Base-by-base conservation (phyloP, 2,329 filamentous ascomycete species). In the Eutypella sp. region DNA sequence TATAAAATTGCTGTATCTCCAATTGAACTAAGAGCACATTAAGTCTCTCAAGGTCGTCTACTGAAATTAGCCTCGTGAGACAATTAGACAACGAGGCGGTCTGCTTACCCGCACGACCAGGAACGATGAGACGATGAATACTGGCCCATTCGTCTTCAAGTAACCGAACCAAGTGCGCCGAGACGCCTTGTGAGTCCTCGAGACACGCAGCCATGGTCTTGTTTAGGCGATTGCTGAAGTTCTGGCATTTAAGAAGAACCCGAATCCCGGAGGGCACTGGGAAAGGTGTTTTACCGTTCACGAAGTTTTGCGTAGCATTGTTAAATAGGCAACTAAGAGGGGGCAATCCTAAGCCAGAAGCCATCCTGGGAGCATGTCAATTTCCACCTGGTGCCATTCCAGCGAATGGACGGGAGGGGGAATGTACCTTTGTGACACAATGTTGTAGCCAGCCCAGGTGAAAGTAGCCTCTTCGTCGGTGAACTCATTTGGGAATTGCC, bases 1-100 rank as follows among this genome's bases (percentile, higher is more conserved):
- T 73, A 62, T 78, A 78, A 59, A 73, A 78, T 1, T 66, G 61
- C 50, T 80, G 75, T 8, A 79, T 68, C 46, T 80, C 75, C n/a
- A 78, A 66, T 19, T 72, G 67, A 1, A 74, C 70, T 0, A 74
- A 66, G 3, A 78, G 58, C 8, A 75, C 60, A 41, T 73, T 72
- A 54, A 78, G 75, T 15, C 69, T 65, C 43, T 74, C 71, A 19
- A 74, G 58, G 33, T 76, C 74, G 44, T 75, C 52, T 54, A 3
- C 15, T 13, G 8, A 23, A 19, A 22, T 39, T 24, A 23, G 19
- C 5, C 4, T 39, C n/a, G n/a, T n/a, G n/a, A n/a, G n/a, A n/a
- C n/a, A n/a, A n/a, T n/a, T n/a, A 18, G 31, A 27, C 45, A 2
- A 15, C 15, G 40, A 6, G 37, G 23, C 9, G 27, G 7, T 3